A percentile compares a stretch with the other conserved stretches of the same genome.
These are phyloP conservation scores for Pichia sp. DNA, from an alignment of 1,139 yeast genomes.

Conservation along the genomic window DNA sequence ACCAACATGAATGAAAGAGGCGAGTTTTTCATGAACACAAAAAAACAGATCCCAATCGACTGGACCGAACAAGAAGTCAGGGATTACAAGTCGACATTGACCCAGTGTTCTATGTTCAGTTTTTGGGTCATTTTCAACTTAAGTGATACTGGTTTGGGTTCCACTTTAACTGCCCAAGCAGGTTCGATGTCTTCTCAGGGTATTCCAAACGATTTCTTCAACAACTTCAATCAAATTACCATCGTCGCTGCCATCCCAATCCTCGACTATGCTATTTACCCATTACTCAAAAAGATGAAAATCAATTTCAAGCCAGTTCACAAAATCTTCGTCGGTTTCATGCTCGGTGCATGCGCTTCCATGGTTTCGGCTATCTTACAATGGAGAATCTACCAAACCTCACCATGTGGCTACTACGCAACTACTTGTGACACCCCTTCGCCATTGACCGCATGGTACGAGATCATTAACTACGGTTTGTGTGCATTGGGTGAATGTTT, in stretches of 20 bases:
- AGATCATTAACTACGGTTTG: slow-evolving; percentile 46
- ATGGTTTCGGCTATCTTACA: slow-evolving; percentile 80
- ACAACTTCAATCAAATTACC: slow-evolving; percentile 63
- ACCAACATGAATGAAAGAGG: slow-evolving; percentile 45
- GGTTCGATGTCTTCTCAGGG: slow-evolving; percentile 62
- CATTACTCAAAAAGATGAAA: slow-evolving; percentile 46
- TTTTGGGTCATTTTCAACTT: slow-evolving; percentile 58
- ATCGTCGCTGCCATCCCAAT: slow-evolving; percentile 61
- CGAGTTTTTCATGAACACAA: slow-evolving; percentile 28
- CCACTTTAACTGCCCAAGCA: slow-evolving; percentile 59
- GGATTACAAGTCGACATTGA: slow-evolving; percentile 53
- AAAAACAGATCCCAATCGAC: slow-evolving; percentile 36
- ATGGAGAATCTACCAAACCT: slow-evolving; percentile 65
- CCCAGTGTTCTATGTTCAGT: slow-evolving; percentile 56
- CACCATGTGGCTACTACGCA: slow-evolving; percentile 74
- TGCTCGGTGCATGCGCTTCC: slow-evolving; percentile 66
- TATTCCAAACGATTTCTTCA: slow-evolving; percentile 67
- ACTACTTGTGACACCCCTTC: slow-evolving; percentile 39
- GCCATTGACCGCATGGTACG: slow-evolving; percentile 56
- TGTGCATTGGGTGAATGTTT: slow-evolving; percentile 50
- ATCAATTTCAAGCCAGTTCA: slow-evolving; percentile 38
- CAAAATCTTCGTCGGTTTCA: slow-evolving; percentile 63
- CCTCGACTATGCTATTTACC: slow-evolving; percentile 53
- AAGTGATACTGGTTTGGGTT: slow-evolving; percentile 61
- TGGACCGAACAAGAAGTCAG: slow-evolving; percentile 58